Base-by-base conservation (phyloP, 1,284 basidiomycete species). In the Naganishia cerealis region DNA sequence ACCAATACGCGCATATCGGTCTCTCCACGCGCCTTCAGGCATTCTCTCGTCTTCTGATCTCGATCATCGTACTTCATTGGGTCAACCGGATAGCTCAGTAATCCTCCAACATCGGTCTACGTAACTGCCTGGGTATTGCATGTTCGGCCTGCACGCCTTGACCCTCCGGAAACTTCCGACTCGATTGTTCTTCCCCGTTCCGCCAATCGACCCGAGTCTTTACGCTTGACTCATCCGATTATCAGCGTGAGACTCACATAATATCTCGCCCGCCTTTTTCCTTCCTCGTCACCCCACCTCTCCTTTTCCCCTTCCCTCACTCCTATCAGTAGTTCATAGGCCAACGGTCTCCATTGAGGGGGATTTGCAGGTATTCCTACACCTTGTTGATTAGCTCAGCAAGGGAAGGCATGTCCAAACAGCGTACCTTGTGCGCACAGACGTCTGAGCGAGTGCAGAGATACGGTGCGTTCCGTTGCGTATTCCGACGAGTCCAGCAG, bases 341-440 rank as follows among this genome's bases (percentile, higher is more conserved):
- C 73, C 43, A 79, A 67, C 12, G 80, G 78, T 13, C 80, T 72
- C 4, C 81, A 72, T 63, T 80, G 78, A 4, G 71, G 71, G 0
- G 80, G 80, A 29, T 76, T 71, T 15, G 75, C 71, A 4, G 79
- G 80, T 29, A 81, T 80, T 42, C 80, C 80, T 80, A 24, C 13
- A 36, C 39, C 9, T 36, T 16, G 29, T 26, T 33, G 16, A 54
- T 10, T n/a, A 29, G 48, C 24, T 48, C 24, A 42, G 39, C n/a
- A n/a, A n/a, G 16, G 40, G 18, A 24, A n/a, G 29, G 38, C 16
- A 2, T 38, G 21, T 26, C 36, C n/a, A 2, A 24, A 12, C 38
- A 0, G 63, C 72, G 62, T 26, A 79, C 80, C 80, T 71, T 73
- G 63, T 7, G 74, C 71, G 59, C 78, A 80, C 1, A 81, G 72